Evolutionary conservation across 352 stramenopile species (phyloP).

Genomic region (Phytophthora meadii): DNA sequence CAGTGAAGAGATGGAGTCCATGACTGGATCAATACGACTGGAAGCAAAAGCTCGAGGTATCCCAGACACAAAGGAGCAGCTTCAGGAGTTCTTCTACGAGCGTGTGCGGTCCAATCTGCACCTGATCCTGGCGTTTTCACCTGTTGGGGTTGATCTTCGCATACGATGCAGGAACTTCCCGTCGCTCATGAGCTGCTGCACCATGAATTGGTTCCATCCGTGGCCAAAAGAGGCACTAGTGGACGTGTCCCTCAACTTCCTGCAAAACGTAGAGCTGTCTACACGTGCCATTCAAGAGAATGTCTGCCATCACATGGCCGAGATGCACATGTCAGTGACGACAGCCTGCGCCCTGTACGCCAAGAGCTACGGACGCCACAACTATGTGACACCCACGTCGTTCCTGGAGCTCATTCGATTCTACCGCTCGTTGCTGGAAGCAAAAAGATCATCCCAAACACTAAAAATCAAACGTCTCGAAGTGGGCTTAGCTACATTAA

Average conservation of each 20-base stretch:
- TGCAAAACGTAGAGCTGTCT: constrained; percentile 75
- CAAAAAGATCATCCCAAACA: constrained; percentile 61
- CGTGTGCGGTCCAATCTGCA: constrained; percentile 89
- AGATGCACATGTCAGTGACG: constrained; percentile 92
- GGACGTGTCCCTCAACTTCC: constrained; percentile 86
- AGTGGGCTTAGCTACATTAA: constrained; percentile 83
- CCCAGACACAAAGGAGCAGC: constrained; percentile 90
- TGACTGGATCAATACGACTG: constrained; percentile 70
- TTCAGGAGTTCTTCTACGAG: constrained; percentile 92
- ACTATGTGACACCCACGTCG: constrained; percentile 94
- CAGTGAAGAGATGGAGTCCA: constrained; percentile 90
- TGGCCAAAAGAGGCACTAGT: constrained; percentile 91
- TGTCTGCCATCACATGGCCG: constrained; percentile 93
- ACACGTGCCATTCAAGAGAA: constrained; percentile 88
- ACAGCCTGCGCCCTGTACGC: constrained; percentile 78
- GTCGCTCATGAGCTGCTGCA: constrained; percentile 70
- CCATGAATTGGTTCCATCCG: constrained; percentile 92
- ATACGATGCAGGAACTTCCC: constrained; percentile 85
- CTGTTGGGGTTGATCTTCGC: constrained; percentile 78
- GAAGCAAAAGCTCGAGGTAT: constrained; percentile 89
- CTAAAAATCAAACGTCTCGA: constrained; percentile 84
- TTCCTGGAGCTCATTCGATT: constrained; percentile 94
- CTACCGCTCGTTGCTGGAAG: constrained; percentile 82
- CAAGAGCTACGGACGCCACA: constrained; percentile 78
- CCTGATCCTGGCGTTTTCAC: constrained; percentile 87